Percentiles rank a stretch among this genome's conserved stretches.
phyloP scores from a whole-genome alignment of 129 eudicot species.

The Logfia minima region DNA sequence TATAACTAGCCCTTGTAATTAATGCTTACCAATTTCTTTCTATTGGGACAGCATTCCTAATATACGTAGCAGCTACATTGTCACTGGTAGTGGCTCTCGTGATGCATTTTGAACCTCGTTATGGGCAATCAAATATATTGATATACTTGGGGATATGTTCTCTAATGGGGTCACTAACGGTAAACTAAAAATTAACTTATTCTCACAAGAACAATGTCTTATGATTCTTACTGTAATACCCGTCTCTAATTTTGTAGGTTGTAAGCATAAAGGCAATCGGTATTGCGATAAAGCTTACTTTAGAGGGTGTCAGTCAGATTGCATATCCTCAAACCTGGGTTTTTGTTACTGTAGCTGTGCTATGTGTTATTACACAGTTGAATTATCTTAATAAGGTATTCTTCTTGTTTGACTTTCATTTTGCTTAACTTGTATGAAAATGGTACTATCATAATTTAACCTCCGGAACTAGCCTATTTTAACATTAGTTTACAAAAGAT shows the following conservation, averaged over 20 bases:
- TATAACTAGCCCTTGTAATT: slow-evolving; percentile 6
- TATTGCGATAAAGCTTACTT: slow-evolving; percentile 80
- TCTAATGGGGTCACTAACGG: slow-evolving; percentile 83
- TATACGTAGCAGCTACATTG: slow-evolving; percentile 64
- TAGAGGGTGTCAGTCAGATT: slow-evolving; percentile 76
- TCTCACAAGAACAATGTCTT: neutral
- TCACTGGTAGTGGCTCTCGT: slow-evolving; percentile 69
- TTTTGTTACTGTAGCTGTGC: slow-evolving; percentile 62
- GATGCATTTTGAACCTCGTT: slow-evolving; percentile 79
- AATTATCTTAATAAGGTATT: slow-evolving; percentile 87
- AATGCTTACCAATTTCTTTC: slow-evolving; percentile 25
- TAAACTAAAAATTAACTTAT: slow-evolving; percentile 27
- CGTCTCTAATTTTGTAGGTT: slow-evolving; percentile 45
- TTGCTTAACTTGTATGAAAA: neutral
- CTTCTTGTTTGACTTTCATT: neutral
- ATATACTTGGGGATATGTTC: slow-evolving; percentile 91
- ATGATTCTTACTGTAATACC: neutral
- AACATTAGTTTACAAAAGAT: neutral
- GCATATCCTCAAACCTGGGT: slow-evolving; percentile 87
- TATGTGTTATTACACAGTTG: slow-evolving; percentile 77
- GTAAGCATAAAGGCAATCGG: slow-evolving; percentile 89
- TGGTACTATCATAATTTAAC: neutral
- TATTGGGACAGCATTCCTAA: slow-evolving; percentile 58
- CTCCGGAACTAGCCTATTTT: neutral
- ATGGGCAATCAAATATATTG: slow-evolving; percentile 84